Evolutionary conservation across 208 protist genomes (phyloP), one percentile per base, ranked within the genome.

Genomic region (Leishmania aethiopica): DNA sequence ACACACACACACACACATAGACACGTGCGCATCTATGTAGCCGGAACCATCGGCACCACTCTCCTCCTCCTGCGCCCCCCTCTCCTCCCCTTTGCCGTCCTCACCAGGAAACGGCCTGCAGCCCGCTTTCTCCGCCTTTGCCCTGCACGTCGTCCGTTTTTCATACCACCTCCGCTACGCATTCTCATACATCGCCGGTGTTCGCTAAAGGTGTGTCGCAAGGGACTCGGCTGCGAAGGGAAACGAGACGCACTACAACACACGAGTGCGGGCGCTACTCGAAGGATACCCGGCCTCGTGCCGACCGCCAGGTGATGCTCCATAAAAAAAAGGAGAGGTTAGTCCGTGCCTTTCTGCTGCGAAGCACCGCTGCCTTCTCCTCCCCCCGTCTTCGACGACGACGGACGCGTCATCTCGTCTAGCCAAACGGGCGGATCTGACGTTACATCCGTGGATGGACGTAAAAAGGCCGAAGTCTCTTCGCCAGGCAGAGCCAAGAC

Each of bases 1-100:
- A n/a, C 7, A n/a, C 22, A 62, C 25, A 32, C 25, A 60, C 55
- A 60, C 22, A n/a, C 22, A 62, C 25, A 62, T 1, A 53, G 25
- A n/a, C 6, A 62, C 57, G 13, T n/a, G 57, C 6, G 7, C 57
- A n/a, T 62, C 25, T 62, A n/a, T 55, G 51, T 10, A 19, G 17
- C 17, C 51, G 5, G 51, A 55, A 22, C 51, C 51, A 5, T 19
- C 17, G 51, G 0, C 17, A 19, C 51, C 15, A 55, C 15, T 55
- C 25, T 13, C 25, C 57, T 13, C 25, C 17, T 62, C 25, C 57
- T 62, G 25, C 25, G 28, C 25, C 57, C 13, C 57, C 57, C 0
- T 84, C 57, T 94, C 90, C 1, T 11, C 28, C 0, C 57, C 57
- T 4, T 15, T 62, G 22, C 57, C 28, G 0, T 32, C 6, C 7